Percentiles rank a stretch among this genome's conserved stretches.
Evolutionary conservation across 352 stramenopile genomes (phyloP).

Genomic region (Phytophthora syringae): DNA sequence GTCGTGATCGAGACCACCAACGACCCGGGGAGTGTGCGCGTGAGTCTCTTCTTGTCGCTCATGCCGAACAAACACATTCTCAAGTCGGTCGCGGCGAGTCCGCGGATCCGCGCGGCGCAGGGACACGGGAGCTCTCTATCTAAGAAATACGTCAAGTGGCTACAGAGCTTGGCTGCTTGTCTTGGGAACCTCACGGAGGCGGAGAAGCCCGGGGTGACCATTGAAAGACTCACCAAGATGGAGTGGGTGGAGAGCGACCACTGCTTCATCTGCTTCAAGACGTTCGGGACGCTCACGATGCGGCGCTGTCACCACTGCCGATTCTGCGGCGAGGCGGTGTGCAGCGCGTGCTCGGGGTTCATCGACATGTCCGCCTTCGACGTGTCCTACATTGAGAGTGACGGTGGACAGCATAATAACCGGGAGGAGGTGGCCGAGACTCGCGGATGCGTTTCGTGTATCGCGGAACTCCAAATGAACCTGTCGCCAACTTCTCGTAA

Average conservation of each 20-base stretch:
- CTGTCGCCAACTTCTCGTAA: constrained; percentile 25
- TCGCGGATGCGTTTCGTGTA: constrained; percentile 28
- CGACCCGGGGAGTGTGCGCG: constrained; percentile 37
- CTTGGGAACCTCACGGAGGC: constrained; percentile 47
- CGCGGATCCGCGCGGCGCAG: constrained; percentile 28
- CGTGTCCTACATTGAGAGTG: constrained; percentile 22
- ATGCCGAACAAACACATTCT: constrained; percentile 48
- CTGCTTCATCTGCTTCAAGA: constrained; percentile 63
- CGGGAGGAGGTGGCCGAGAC: constrained; percentile 28
- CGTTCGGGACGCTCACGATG: constrained; percentile 49
- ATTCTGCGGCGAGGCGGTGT: constrained; percentile 71
- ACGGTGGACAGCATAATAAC: background rate
- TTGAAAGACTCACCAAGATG: constrained; percentile 33
- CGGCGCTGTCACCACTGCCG: constrained; percentile 70
- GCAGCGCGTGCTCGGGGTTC: constrained; percentile 59
- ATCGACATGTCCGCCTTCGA: constrained; percentile 47
- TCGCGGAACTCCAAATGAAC: constrained; percentile 33
- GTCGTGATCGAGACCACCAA: constrained; percentile 49
- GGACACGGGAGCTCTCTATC: constrained; percentile 21
- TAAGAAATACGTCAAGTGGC: constrained; percentile 63
- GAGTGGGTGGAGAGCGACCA: constrained; percentile 58
- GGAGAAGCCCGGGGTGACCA: constrained; percentile 21
- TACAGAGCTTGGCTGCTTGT: constrained; percentile 43
- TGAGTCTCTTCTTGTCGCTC: constrained; percentile 62
- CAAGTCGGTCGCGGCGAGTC: constrained; percentile 32